Evolutionary conservation across 345 rosid genomes (phyloP).

Genomic region (Murraya paniculata): DNA sequence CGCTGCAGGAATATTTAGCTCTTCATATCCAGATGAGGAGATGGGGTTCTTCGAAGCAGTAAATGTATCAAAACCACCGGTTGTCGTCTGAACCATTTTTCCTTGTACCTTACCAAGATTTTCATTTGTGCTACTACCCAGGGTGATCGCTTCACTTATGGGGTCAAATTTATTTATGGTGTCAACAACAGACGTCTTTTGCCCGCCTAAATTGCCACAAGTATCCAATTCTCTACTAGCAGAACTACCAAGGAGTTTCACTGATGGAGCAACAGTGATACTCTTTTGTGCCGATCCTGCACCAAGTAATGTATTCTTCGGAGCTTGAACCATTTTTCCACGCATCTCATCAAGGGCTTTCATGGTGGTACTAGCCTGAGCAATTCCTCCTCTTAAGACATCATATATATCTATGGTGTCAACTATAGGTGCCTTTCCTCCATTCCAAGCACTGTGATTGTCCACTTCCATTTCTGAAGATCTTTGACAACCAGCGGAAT

Average conservation of each 20-base stretch:
- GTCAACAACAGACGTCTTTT: neutral
- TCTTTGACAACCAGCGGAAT: neutral
- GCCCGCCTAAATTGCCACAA: neutral
- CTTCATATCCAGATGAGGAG: neutral
- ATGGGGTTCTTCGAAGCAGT: neutral
- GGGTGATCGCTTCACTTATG: neutral
- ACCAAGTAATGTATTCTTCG: neutral
- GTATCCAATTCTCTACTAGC: neutral
- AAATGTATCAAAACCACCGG: neutral
- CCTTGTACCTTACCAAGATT: neutral
- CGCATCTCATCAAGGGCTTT: slow-evolving; percentile 4
- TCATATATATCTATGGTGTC: neutral
- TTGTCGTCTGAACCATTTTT: neutral
- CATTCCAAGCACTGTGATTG: neutral
- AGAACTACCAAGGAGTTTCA: neutral
- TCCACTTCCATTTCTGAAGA: neutral
- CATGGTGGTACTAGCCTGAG: slow-evolving; percentile 2
- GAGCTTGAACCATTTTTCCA: neutral
- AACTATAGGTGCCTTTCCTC: neutral
- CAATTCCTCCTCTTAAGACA: slow-evolving; percentile 10
- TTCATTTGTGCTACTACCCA: neutral
- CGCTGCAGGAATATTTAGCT: neutral
- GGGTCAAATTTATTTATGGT: neutral
- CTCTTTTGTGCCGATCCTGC: neutral
- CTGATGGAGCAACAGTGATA: neutral